phyloP scores from a whole-genome alignment of 208 protist genomes.

The Trypanosoma congolense region DNA sequence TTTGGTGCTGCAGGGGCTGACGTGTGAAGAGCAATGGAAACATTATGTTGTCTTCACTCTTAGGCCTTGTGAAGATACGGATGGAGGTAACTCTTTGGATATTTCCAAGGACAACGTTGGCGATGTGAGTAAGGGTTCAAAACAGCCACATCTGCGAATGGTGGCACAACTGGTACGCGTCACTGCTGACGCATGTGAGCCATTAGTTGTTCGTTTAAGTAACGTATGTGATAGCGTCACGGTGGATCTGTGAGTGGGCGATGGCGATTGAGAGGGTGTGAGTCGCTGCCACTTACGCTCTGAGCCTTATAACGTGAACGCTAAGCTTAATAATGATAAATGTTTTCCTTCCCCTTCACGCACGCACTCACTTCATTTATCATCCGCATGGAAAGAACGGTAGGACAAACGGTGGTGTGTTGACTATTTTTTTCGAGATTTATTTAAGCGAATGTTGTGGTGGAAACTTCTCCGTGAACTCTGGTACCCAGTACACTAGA shows the following conservation, averaged over 20 bases:
- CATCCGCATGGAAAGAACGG: no score
- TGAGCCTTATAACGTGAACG: no score
- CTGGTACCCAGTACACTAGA: no score
- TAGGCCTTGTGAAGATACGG: not conserved
- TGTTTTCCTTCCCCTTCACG: no score
- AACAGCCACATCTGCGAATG: conserved; percentile 6
- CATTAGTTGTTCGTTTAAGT: conserved; percentile 2
- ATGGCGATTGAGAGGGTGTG: not conserved
- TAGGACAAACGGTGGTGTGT: no score
- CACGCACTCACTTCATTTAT: no score
- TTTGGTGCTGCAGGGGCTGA: conserved; percentile 4
- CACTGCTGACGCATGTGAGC: conserved; percentile 1
- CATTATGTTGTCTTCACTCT: conserved; percentile 17
- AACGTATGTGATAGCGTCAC: conserved; percentile 15
- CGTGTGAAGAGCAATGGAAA: conserved; percentile 3
- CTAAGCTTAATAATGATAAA: no score
- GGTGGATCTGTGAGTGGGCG: conserved; percentile 5
- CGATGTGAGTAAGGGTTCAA: not conserved
- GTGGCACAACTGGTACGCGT: conserved; percentile 15
- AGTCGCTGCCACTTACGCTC: no score
- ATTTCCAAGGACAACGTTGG: not conserved
- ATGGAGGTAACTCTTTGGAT: not conserved
- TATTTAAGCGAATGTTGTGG: no score
- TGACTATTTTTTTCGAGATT: no score
- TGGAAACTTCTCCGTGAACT: no score